Percentiles rank a stretch among this genome's conserved stretches.
Conservation (phyloP, 192 early-diverging fungal species). For the Podila epicladia region DNA sequence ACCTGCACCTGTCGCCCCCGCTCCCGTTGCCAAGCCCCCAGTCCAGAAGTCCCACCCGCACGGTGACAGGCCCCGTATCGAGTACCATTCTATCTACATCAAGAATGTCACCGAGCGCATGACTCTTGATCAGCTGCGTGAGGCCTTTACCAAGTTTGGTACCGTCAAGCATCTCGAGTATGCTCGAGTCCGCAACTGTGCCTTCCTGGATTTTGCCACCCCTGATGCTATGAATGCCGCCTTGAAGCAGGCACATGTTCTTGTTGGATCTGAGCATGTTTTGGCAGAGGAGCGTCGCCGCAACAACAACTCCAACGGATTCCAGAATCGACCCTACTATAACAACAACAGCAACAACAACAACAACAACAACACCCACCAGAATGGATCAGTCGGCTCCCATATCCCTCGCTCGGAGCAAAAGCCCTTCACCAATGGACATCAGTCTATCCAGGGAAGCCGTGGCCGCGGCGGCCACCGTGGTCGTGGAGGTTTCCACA, state of each 20-base stretch:
- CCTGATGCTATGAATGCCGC: conserved; percentile 67
- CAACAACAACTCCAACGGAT: conserved; percentile 5
- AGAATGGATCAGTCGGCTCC: not conserved
- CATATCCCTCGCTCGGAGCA: conserved; percentile 2
- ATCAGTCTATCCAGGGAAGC: conserved; percentile 13
- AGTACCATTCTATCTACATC: conserved; percentile 71
- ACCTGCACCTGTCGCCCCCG: conserved; percentile 14
- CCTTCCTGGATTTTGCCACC: conserved; percentile 78
- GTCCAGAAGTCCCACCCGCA: conserved; percentile 48
- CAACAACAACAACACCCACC: conserved; percentile 9
- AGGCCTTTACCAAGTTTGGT: conserved; percentile 68
- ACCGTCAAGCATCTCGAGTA: conserved; percentile 69
- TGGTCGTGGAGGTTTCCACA: conserved; percentile 19
- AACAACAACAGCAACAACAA: conserved; percentile 14
- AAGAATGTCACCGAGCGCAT: conserved; percentile 65
- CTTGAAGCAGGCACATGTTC: conserved; percentile 64
- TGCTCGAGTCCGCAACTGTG: conserved; percentile 60
- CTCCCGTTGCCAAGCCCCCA: conserved; percentile 25
- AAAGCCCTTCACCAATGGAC: conserved; percentile 2
- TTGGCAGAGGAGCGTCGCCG: conserved; percentile 59
- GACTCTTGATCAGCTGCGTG: conserved; percentile 58
- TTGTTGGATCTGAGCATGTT: conserved; percentile 53
- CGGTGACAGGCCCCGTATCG: conserved; percentile 54
- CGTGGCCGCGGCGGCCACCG: conserved; percentile 22
- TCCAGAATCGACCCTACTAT: conserved; percentile 13